Percentiles rank a stretch among this genome's conserved stretches.
These are phyloP conservation scores for Pichia sporocuriosa DNA, from an alignment of 805 yeast genomes.

Conservation along the genomic window DNA sequence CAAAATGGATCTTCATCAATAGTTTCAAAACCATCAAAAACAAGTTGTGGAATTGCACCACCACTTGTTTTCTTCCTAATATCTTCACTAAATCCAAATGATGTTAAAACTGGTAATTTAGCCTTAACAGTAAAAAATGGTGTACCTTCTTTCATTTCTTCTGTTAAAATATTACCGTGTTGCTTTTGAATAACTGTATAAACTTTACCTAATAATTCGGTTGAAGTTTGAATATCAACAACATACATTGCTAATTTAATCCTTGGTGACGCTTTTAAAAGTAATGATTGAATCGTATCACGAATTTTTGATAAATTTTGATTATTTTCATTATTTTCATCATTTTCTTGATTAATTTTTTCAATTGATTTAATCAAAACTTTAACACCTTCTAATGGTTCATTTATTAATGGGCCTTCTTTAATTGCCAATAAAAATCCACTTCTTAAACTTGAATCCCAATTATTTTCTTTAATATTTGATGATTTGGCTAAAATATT, in stretches of 20 bases:
- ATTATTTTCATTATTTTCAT: constrained; percentile 37
- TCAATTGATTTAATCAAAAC: constrained; percentile 41
- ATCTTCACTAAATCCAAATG: constrained; percentile 95
- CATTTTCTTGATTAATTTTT: constrained; percentile 16
- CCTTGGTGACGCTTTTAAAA: constrained; percentile 82
- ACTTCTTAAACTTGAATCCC: constrained; percentile 28
- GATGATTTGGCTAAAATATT: constrained; percentile 64
- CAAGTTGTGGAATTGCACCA: constrained; percentile 93
- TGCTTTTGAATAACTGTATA: constrained; percentile 89
- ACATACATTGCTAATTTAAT: constrained; percentile 86
- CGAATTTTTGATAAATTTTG: constrained; percentile 61
- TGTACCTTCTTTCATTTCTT: constrained; percentile 97
- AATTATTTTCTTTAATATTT: neutral
- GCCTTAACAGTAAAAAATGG: constrained; percentile 89
- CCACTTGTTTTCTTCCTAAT: constrained; percentile 91
- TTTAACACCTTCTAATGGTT: constrained; percentile 78
- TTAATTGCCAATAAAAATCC: constrained; percentile 80
- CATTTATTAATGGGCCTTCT: constrained; percentile 86
- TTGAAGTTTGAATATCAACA: constrained; percentile 91
- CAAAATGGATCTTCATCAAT: constrained; percentile 94
- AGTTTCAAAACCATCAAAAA: constrained; percentile 80
- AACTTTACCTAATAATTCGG: constrained; percentile 92
- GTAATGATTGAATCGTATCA: constrained; percentile 62
- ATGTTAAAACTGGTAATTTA: constrained; percentile 85
- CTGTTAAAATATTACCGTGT: constrained; percentile 77